Base-by-base conservation (phyloP, 306 rosid species). In the Rosa persica region DNA sequence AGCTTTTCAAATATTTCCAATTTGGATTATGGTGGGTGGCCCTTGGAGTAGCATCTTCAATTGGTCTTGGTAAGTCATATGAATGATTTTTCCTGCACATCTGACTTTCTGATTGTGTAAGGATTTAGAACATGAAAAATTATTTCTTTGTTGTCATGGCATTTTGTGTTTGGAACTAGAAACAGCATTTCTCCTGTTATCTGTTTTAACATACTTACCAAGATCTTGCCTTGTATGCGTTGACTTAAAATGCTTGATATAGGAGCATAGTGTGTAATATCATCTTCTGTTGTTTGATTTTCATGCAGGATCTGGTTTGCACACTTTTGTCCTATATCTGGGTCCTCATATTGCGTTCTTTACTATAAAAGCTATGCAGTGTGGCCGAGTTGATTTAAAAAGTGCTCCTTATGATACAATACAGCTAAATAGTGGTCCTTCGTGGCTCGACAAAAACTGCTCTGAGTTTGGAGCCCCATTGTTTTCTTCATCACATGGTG, bases 271-370 rank as follows among this genome's bases (percentile, higher is more conserved):
- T 60, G 43, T 52, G 40, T 78, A 70, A 70, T 46, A 75, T 58
- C 55, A 22, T 46, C 54, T 62, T 82, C 51, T 49, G 75, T 19
- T 49, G 52, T 17, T 52, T 69, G 74, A 47, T 69, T 73, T 88
- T 77, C 80, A 57, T 76, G 83, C 91, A 96, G 99, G 99, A 70
- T 93, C 99, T 85, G 99, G 99, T 78, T 86, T 96, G 93, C 99
- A 96, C 83, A 96, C 99, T 23, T 96, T 96, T 82, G 97, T 96
- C 86, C 93, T 93, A 19, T 96, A 96, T 88, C 87, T 96, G 83
- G 99, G 98, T 71, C 99, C 99, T 66, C 99, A 96, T 84, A 88
- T 96, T 78, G 99, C 98, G 0, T 75, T 96, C 66, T 96, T 93
- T 83, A 96, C 99, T 36, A 79, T 96, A 76, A 96, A 96, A 86